Percentiles rank a stretch among this genome's conserved stretches.
Conservation (phyloP, 192 early-diverging fungal genomes). For the Linnemannia zychae region DNA sequence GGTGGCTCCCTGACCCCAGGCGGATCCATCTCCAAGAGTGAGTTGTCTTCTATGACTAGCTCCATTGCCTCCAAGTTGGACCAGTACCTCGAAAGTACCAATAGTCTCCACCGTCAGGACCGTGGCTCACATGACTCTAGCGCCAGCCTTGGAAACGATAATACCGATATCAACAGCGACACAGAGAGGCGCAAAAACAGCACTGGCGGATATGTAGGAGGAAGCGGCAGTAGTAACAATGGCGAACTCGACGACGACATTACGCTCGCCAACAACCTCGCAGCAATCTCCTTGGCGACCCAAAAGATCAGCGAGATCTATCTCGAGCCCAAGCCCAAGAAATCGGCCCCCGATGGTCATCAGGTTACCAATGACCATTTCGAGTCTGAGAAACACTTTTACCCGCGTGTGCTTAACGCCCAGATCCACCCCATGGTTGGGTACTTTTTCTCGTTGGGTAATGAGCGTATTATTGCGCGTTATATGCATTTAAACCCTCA, state of each 20-base stretch:
- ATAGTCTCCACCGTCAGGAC: conserved; percentile 11
- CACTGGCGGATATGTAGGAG: not conserved
- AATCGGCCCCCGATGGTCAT: conserved; percentile 30
- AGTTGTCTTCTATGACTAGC: conserved; percentile 44
- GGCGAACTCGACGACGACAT: conserved; percentile 40
- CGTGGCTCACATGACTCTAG: conserved; percentile 27
- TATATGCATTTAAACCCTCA: conserved; percentile 91
- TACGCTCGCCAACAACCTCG: conserved; percentile 47
- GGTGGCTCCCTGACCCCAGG: conserved; percentile 46
- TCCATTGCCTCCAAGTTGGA: conserved; percentile 53
- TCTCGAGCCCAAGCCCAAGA: conserved; percentile 51
- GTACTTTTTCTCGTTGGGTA: conserved; percentile 87
- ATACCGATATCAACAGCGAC: not conserved
- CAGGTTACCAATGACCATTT: conserved; percentile 63
- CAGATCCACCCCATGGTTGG: conserved; percentile 90
- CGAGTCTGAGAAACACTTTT: conserved; percentile 88
- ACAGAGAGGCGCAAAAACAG: not conserved
- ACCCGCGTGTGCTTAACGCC: conserved; percentile 90
- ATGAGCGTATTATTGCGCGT: conserved; percentile 89
- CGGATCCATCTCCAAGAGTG: conserved; percentile 49
- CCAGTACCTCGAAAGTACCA: conserved; percentile 42
- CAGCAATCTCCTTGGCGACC: conserved; percentile 45
- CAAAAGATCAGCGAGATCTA: conserved; percentile 59
- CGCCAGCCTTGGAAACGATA: not conserved
- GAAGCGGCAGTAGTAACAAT: conserved; percentile 2